phyloP scores from a whole-genome alignment of 1,284 basidiomycete genomes.

The Sparassis latifolia region DNA sequence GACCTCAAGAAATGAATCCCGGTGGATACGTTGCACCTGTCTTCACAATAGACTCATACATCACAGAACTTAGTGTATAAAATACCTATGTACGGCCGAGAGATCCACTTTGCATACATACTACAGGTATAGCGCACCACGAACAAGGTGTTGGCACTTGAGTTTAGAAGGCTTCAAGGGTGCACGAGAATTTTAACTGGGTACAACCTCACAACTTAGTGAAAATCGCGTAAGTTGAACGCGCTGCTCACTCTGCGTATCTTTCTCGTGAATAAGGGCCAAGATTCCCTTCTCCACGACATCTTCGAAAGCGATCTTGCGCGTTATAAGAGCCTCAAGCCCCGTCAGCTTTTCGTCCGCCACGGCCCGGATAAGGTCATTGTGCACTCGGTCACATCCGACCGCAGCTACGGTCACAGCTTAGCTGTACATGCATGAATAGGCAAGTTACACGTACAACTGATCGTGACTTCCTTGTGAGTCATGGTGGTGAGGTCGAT shows the following conservation, averaged over 20 bases:
- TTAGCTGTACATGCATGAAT: background rate
- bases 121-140: too few species aligned
- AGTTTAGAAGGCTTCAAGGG: background rate
- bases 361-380: conserved; percentile 22
- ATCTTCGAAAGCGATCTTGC: conserved; percentile 24
- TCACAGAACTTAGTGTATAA: too few species aligned
- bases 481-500: conserved; percentile 23
- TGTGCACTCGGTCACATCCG: conserved; percentile 22
- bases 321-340: conserved; percentile 24
- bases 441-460: conserved; percentile 8
- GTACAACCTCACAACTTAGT: background rate
- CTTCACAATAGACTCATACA: too few species aligned
- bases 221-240: background rate
- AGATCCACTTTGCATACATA: too few species aligned
- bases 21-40: too few species aligned
- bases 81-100: too few species aligned
- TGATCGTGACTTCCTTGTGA: conserved; percentile 22
- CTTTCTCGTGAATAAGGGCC: conserved; percentile 26
- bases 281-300: conserved; percentile 27
- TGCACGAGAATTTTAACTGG: conserved; percentile 1
- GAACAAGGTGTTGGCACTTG: background rate
- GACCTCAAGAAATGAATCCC: too few species aligned
- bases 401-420: conserved; percentile 12
- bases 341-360: conserved; percentile 20
- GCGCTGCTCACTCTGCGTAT: conserved; percentile 4